Base-by-base conservation (phyloP, 441 rosid genomes). In the Manihot esculenta region DNA sequence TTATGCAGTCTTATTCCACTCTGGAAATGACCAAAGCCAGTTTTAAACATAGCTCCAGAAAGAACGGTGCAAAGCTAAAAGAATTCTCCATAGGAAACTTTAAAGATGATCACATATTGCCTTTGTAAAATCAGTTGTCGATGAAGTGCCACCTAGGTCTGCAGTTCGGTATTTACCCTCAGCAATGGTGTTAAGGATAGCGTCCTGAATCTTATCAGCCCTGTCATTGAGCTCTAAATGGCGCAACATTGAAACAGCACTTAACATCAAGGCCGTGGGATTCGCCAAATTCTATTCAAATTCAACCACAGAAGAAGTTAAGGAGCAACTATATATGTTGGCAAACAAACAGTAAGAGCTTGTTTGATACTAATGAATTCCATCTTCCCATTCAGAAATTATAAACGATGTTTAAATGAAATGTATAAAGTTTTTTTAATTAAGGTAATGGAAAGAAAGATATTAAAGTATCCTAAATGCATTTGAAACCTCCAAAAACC, bases 141-240 rank as follows among this genome's bases (percentile, higher is more conserved):
- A 74, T 26, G 95, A 79, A 15, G 70, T 42, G 69, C 97, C 99
- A 17, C 97, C 99, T 3, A 93, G 96, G 74, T 95, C 98, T 4
- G 90, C 97, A 0, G 99, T 91, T 81, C 97, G 86, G 75, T 83
- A 85, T 76, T 91, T 89, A 11, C 97, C 98, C 68, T 89, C 93
- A 0, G 96, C 91, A 51, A 95, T 93, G 63, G 99, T 93, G 62
- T 77, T 79, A 59, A 95, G 83, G 77, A 93, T 86, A 5, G 98
- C 99, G 33, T 85, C 64, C 70, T 91, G 94, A 62, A 95, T 91
- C 77, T 80, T 76, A 33, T 93, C 93, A 11, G 99, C 98, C 81
- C 89, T 87, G 51, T 93, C 86, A 66, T 85, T 80, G 63, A 89
- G 84, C 74, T 89, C 84, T 68, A 93, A 79, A 77, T 93, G 99